These are phyloP conservation scores for Kodamaea hsintzibuensis DNA, from an alignment of 805 yeast genomes.

Conservation along the genomic window DNA sequence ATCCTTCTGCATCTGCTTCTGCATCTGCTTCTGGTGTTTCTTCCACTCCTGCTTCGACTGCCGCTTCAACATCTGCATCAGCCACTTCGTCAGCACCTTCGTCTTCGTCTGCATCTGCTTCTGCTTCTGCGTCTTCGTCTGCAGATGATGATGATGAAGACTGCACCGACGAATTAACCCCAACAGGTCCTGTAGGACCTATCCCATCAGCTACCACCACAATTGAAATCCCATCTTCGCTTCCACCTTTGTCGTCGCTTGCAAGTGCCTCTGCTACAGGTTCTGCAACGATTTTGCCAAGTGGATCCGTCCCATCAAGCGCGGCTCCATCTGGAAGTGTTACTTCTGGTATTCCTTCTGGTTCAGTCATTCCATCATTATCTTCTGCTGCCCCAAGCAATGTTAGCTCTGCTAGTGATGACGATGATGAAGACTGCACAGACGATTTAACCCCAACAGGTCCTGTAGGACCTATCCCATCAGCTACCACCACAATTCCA, in stretches of 20 bases:
- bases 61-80: conserved; percentile 3
- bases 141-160: conserved; percentile 18
- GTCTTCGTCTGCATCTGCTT: conserved; percentile 3
- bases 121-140: conserved; percentile 4
- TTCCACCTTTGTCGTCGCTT: not conserved
- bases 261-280: not conserved
- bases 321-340: not conserved
- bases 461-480: conserved; percentile 1
- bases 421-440: conserved; percentile 8
- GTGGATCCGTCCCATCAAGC: conserved; percentile 1
- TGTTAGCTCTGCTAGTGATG: not conserved
- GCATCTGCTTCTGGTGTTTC: conserved; percentile 3
- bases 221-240: not conserved
- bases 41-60: conserved; percentile 2
- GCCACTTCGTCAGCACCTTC: not conserved
- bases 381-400: not conserved
- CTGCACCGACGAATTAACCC: not conserved
- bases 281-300: not conserved
- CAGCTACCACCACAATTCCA: not conserved
- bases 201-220: not conserved
- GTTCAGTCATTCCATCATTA: no score
- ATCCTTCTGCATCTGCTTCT: not conserved
- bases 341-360: not conserved
- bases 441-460: conserved; percentile 5
- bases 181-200: not conserved